Evolutionary conservation across 192 early-diverging fungal genomes (phyloP), one percentile per base, ranked within the genome.

Genomic region (Physocladia obscura): DNA sequence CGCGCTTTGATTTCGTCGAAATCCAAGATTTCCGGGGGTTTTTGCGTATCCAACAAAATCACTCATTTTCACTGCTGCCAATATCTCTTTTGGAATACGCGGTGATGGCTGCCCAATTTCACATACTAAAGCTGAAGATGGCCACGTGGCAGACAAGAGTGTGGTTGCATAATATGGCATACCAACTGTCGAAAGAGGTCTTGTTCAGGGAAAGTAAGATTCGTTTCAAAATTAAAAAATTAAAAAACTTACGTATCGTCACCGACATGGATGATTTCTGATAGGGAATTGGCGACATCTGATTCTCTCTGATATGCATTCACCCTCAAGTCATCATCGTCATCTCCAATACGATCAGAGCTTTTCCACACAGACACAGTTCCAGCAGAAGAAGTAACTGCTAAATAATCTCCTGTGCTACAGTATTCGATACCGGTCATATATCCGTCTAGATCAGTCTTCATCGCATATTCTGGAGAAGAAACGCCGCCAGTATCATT

Each of bases 31-130:
- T 3, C 91, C 89, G 1, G 91, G 90, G 55, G 94, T 97, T 35
- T 89, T 88, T n/a, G 94, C 92, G 61, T 96, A 96, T 0, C 93
- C 94, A 2, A 98, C 94, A 81, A 91, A 93, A 60, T 94, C 94
- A 70, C 91, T 91, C 80, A 86, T 91, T 71, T 95, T 94, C 65
- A 95, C 89, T 54, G 89, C 89, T 37, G 82, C 79, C 21, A 92
- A 67, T 6, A 95, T 81, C 13, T 86, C 89, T 2, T 89, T 74
- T 15, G 94, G 93, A 17, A 98, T 91, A 15, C 77, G 79, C 11
- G 84, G 79, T 1, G 91, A 78, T 5, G 90, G 92, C 32, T 83
- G 74, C n/a, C 92, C 92, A 0, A 92, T 89, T 27, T 88, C 87
- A 67, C 82, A 92, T n/a, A 79, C 72, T 1, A 83, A 63, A 38